A percentile compares a stretch with the other conserved stretches of the same genome.
phyloP scores from a whole-genome alignment of 108 stramenopile species.

The Skeletonema menzelii region DNA sequence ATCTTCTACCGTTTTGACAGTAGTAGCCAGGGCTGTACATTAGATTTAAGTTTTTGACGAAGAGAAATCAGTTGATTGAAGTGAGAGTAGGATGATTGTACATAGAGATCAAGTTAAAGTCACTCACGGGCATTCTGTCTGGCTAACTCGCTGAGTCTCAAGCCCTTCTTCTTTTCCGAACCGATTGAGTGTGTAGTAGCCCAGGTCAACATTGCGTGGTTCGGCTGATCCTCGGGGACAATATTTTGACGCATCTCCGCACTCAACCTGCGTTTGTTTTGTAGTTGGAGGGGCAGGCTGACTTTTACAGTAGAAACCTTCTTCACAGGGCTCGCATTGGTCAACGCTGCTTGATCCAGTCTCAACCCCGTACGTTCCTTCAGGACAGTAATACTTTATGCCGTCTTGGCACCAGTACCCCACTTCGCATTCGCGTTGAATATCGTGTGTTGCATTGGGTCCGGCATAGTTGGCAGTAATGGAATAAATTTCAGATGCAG shows the following conservation, averaged over 20 bases:
- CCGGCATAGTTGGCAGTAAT: constrained; percentile 22
- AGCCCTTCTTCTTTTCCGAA: constrained; percentile 13
- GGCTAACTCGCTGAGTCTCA: constrained; percentile 12
- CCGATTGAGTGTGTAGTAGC: constrained; percentile 36
- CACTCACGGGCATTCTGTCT: constrained; percentile 25
- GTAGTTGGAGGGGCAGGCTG: constrained; percentile 37
- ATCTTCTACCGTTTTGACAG: constrained; percentile 19
- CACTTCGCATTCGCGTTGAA: constrained; percentile 31
- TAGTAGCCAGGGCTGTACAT: constrained; percentile 12
- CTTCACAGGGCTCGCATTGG: constrained; percentile 14
- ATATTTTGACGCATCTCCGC: constrained; percentile 28
- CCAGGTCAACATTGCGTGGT: constrained; percentile 28
- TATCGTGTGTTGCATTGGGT: constrained; percentile 33
- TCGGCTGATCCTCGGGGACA: constrained; percentile 32
- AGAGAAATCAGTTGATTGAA: background rate
- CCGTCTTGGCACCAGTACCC: constrained; percentile 36
- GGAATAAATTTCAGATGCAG: constrained; percentile 18
- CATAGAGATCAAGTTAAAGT: background rate
- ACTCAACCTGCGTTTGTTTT: constrained; percentile 15
- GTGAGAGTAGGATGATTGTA: background rate
- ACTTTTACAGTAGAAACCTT: constrained; percentile 35
- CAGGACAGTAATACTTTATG: constrained; percentile 39
- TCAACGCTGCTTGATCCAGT: background rate
- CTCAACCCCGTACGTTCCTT: constrained; percentile 32
- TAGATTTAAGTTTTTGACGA: background rate